These are phyloP conservation scores for Neurospora hispaniola DNA, from an alignment of 495 filamentous ascomycete species.

Conservation along the genomic window DNA sequence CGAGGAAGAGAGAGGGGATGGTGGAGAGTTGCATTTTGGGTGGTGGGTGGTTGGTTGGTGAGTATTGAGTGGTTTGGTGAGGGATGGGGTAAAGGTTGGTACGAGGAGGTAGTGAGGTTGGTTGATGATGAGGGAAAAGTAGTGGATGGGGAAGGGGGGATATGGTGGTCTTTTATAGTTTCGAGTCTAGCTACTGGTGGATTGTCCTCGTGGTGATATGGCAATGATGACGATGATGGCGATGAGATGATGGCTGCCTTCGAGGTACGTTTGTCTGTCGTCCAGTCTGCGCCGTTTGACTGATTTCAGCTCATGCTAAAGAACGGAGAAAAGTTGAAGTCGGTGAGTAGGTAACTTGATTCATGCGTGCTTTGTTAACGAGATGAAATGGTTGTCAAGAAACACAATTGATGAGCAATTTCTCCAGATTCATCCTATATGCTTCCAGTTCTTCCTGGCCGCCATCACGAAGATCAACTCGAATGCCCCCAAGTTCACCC, in stretches of 20 bases:
- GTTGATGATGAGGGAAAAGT: background rate
- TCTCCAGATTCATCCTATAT: background rate
- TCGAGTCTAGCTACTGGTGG: background rate
- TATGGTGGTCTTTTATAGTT: background rate
- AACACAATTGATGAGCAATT: background rate
- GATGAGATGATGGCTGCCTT: background rate
- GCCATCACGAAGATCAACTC: background rate
- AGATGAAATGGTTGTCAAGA: background rate
- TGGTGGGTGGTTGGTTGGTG: background rate
- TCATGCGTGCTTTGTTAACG: background rate
- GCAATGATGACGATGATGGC: background rate
- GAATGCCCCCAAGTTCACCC: background rate
- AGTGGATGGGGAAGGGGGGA: background rate
- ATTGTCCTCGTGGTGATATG: background rate
- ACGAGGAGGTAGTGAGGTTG: background rate
- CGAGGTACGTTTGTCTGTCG: background rate
- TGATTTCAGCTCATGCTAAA: background rate
- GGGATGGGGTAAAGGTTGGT: background rate
- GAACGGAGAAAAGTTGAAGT: background rate
- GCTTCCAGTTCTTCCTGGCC: background rate
- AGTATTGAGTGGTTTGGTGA: background rate
- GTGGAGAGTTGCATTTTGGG: background rate
- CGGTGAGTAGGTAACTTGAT: background rate
- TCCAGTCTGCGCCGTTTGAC: background rate
- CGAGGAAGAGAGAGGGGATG: background rate